phyloP scores from a whole-genome alignment of 83 land plant species.

The Thuja plicata region DNA sequence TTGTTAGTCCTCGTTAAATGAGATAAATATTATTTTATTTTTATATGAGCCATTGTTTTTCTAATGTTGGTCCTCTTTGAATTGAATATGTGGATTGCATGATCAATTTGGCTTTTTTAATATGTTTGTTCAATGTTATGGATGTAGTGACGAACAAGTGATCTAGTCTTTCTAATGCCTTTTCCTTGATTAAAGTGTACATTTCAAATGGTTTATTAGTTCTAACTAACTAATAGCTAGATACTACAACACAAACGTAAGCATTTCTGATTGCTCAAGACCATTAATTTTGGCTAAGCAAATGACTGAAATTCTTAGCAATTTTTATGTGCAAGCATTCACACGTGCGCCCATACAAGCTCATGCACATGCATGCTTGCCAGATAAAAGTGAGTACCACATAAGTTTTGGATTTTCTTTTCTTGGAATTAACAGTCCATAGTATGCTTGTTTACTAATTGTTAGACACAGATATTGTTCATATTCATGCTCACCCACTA shows the following conservation, averaged over 20 bases:
- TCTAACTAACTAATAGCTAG: too few relatives aligned
- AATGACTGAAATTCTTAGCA: too few relatives aligned
- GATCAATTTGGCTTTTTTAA: not conserved
- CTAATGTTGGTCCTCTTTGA: not conserved
- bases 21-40: not conserved
- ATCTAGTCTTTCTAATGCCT: not conserved
- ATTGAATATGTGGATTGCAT: not conserved
- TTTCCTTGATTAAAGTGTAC: not conserved
- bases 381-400: too few relatives aligned
- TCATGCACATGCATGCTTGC: too few relatives aligned
- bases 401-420: too few relatives aligned
- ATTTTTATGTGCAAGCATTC: too few relatives aligned
- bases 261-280: too few relatives aligned
- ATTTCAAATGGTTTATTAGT: too few relatives aligned
- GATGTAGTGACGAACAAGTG: not conserved
- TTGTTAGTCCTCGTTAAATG: not conserved
- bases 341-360: too few relatives aligned
- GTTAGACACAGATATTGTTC: not conserved
- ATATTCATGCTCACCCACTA: not conserved
- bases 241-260: too few relatives aligned
- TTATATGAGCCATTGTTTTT: not conserved
- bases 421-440: too few relatives aligned
- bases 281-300: too few relatives aligned
- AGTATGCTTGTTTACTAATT: not conserved
- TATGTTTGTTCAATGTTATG: not conserved